Base-by-base conservation (phyloP, 192 early-diverging fungal species). In the Mortierella alpina region DNA sequence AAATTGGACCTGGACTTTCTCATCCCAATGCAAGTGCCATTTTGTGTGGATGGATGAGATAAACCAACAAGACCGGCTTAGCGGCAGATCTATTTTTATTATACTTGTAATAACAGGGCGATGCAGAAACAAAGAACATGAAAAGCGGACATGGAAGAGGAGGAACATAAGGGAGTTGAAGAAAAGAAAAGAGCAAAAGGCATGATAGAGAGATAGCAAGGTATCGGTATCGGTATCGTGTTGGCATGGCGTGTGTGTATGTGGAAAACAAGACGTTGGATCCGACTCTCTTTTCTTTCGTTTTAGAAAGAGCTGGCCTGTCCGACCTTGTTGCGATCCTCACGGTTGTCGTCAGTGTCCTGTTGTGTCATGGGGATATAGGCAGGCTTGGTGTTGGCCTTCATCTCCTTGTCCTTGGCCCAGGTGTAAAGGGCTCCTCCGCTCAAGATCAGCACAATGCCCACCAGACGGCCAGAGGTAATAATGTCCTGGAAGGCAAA, bases 371-470 rank as follows among this genome's bases (percentile, higher is more conserved):
- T 79, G 41, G 76, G 76, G 51, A 79, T 79, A 48, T 79, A 79
- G 4, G 76, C 41, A 31, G 76, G 68, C 59, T 72, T 79, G 17
- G 76, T 62, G 45, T 72, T 72, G 50, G 69, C 76, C 11, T 56
- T 47, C 76, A 79, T 79, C 59, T 83, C 82, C 44, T 68, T 59
- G 42, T 82, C 83, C 63, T 78, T 85, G 39, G 83, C 63, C 44
- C 63, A 85, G 20, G 84, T 83, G 55, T 85, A 85, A 42, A 77
- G 52, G 23, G 82, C 69, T 23, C 73, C 70, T 18, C 84, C 84
- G 39, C 51, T 56, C 6, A 85, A 66, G 47, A 85, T 85, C 66
- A 85, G 47, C 18, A 84, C 56, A 40, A 84, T 85, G 9, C 82
- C 84, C n/a, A 60, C 63, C 15, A 85, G 67, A 70, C 76, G 82